These are phyloP conservation scores for Jimgerdemannia flammicorona DNA, from an alignment of 192 early-diverging fungal species.

Conservation along the genomic window DNA sequence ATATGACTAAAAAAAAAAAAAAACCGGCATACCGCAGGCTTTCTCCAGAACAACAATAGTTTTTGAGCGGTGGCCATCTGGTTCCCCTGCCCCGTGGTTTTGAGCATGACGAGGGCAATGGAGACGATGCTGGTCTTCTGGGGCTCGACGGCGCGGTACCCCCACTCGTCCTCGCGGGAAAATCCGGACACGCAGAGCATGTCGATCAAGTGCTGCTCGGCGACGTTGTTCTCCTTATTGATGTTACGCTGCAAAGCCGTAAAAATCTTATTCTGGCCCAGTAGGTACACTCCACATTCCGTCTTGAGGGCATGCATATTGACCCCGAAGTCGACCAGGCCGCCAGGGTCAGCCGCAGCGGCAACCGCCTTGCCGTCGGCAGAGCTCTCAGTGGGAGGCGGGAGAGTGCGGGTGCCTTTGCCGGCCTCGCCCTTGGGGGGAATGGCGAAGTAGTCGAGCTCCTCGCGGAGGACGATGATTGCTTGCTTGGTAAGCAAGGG, in stretches of 20 bases:
- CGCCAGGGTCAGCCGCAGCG: background rate
- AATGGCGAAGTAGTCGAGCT: conserved; percentile 71
- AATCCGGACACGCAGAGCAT: conserved; percentile 81
- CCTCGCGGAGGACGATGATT: conserved; percentile 74
- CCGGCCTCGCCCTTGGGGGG: conserved; percentile 6
- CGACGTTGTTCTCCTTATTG: conserved; percentile 58
- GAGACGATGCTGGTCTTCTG: conserved; percentile 63
- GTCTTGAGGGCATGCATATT: conserved; percentile 54
- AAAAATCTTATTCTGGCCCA: conserved; percentile 69
- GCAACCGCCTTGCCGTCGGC: background rate
- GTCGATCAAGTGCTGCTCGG: conserved; percentile 78
- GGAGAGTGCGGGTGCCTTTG: background rate
- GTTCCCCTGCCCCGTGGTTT: conserved; percentile 61
- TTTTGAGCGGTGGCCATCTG: conserved; percentile 74
- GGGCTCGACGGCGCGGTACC: conserved; percentile 69
- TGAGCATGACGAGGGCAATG: conserved; percentile 63
- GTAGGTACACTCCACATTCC: conserved; percentile 56
- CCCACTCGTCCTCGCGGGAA: conserved; percentile 66
- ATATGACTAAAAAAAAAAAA: conserved; percentile 5
- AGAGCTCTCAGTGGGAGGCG: conserved; percentile 4
- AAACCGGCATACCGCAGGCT: conserved; percentile 61
- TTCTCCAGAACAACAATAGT: conserved; percentile 74
- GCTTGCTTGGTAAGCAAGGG: conserved; percentile 54
- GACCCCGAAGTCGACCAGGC: conserved; percentile 25
- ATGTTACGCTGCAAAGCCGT: conserved; percentile 71